Evolutionary conservation across 1,284 basidiomycete genomes (phyloP).

Genomic region (Afroboletus lepidellus): DNA sequence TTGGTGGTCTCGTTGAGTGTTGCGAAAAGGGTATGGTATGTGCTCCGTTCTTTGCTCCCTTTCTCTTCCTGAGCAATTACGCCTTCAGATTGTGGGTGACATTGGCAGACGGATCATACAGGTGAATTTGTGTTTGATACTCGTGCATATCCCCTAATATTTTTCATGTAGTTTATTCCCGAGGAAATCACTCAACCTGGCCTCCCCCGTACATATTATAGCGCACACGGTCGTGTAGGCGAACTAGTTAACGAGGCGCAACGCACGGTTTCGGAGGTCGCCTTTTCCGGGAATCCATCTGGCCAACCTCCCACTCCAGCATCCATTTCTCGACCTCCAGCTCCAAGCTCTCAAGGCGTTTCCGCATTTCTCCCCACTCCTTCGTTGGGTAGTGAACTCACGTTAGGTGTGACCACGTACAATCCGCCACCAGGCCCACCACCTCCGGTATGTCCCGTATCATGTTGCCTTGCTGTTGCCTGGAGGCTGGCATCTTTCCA

Average conservation of each 20-base stretch:
- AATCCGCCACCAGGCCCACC: conserved; percentile 13
- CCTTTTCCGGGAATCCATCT: conserved; percentile 44
- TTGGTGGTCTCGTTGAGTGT: conserved; percentile 83
- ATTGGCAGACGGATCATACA: conserved; percentile 77
- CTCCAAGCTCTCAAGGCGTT: conserved; percentile 7
- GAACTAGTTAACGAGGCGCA: conserved; percentile 63
- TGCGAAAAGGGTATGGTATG: conserved; percentile 75
- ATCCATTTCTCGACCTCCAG: conserved; percentile 5
- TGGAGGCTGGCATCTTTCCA: conserved; percentile 17
- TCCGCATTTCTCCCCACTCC: conserved; percentile 25
- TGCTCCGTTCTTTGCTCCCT: conserved; percentile 38
- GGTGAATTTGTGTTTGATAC: conserved; percentile 38
- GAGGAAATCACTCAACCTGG: conserved; percentile 81
- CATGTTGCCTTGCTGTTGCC: conserved; percentile 17
- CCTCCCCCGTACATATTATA: conserved; percentile 72
- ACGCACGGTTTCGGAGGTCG: conserved; percentile 55
- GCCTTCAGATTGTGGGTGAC: conserved; percentile 73
- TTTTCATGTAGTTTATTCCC: conserved; percentile 67
- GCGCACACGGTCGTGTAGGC: conserved; percentile 60
- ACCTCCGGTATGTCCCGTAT: conserved; percentile 22
- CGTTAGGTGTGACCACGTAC: conserved; percentile 19
- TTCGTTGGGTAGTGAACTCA: conserved; percentile 33
- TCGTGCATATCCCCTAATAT: not conserved
- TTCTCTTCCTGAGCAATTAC: conserved; percentile 3
- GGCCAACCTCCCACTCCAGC: conserved; percentile 18